Base-by-base conservation (phyloP, 192 early-diverging fungal genomes). In the Obelidium mucronatum region DNA sequence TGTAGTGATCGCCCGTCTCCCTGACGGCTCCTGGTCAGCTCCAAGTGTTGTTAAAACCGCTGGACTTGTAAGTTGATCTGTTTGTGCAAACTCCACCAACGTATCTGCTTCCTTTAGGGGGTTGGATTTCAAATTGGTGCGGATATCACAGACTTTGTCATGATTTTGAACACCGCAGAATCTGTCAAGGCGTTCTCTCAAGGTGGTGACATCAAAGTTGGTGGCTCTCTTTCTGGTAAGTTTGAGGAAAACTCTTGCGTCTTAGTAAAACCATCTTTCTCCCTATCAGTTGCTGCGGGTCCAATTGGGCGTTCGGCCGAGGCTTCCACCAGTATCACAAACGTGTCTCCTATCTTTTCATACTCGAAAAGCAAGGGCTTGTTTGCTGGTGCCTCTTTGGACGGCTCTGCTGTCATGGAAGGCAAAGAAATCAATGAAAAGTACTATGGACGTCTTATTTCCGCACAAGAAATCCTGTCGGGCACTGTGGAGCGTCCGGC, bases 321-420 rank as follows among this genome's bases (percentile, higher is more conserved):
- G 81, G 93, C 93, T 15, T 91, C 89, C 55, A 94, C 91, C 2
- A 17, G 53, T 63, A 58, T 81, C 33, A 82, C 89, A 53, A 91
- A 93, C 42, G 77, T 94, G 22, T 93, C 97, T 3, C 93, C 97
- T 19, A 93, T 96, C 48, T 95, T 94, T 76, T 95, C 94, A 40
- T 98, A 98, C 80, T 91, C 92, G 77, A 95, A 96, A 74, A 88
- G 93, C 30, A 91, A 91, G 78, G 97, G 97, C 17, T 86, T 98
- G 67, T 97, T 97, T 89, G 96, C 93, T 24, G 96, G 97, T 33
- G 87, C 93, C 2, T 94, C 93, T 5, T 83, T 95, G 33, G 95
- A 98, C 72, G 96, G 96, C 13, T 91, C 95, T 0, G 89, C 93
- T 17, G 91, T 98, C 37, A 66, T 94, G 8, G 92, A 93, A 76